These are phyloP conservation scores for Clonostachys chloroleuca DNA, from an alignment of 2,329 filamentous ascomycete species.

Conservation along the genomic window DNA sequence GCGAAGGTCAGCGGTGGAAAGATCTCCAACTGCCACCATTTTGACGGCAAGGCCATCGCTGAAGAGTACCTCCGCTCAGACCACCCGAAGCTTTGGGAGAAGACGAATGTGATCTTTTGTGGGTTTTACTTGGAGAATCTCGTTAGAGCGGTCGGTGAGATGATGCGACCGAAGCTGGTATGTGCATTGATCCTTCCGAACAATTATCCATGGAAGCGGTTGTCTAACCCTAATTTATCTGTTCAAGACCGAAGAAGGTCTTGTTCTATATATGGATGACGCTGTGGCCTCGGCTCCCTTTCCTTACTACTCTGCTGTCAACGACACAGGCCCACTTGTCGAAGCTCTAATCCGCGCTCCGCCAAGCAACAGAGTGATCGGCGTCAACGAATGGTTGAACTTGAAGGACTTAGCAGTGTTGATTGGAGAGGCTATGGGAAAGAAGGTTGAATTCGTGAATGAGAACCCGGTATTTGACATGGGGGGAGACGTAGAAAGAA, in stretches of 20 bases:
- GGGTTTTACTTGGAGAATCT: background rate
- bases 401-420: conserved; percentile 14
- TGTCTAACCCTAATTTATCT: too few species aligned
- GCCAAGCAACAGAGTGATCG: background rate
- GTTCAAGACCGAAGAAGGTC: too few species aligned
- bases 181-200: background rate
- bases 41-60: conserved; percentile 42
- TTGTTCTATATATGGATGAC: conserved; percentile 32
- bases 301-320: conserved; percentile 12
- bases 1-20: conserved; percentile 31
- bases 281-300: conserved; percentile 6
- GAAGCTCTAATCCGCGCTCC: background rate
- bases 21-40: conserved; percentile 39
- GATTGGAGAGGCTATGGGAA: too few species aligned
- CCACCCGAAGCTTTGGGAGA: conserved; percentile 5
- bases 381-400: conserved; percentile 9
- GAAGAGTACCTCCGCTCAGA: conserved; percentile 2
- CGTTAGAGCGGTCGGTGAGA: too few species aligned
- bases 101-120: background rate
- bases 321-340: conserved; percentile 11
- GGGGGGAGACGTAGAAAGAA: too few species aligned
- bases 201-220: background rate
- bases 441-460: too few species aligned
- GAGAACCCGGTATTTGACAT: too few species aligned
- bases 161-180: too few species aligned